phyloP scores from a whole-genome alignment of 768 basidiomycete species.

The Crepidotus variabilis region DNA sequence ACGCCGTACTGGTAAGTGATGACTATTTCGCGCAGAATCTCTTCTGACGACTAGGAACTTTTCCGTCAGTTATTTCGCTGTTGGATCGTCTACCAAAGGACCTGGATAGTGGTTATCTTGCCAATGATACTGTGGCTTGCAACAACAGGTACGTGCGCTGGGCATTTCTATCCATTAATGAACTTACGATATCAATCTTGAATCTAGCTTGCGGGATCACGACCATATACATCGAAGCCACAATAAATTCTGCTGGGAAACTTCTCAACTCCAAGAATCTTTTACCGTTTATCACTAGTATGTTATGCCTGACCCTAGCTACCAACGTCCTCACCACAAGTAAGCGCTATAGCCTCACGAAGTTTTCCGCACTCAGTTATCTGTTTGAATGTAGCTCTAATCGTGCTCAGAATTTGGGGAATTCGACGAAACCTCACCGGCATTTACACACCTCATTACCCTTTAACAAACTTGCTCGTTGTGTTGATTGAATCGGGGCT shows the following conservation, averaged over 20 bases:
- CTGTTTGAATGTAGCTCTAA: constrained; percentile 23
- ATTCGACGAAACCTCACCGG: constrained; percentile 23
- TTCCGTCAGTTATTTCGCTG: constrained; percentile 34
- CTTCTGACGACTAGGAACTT: not conserved
- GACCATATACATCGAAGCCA: constrained; percentile 29
- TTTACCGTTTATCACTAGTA: constrained; percentile 34
- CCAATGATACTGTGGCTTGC: constrained; percentile 32
- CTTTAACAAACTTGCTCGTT: constrained; percentile 24
- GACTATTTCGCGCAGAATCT: too few species aligned
- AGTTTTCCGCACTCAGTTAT: not conserved
- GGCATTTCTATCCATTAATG: not conserved
- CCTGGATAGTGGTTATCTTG: constrained; percentile 25
- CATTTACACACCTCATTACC: constrained; percentile 15
- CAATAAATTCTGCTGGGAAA: constrained; percentile 19
- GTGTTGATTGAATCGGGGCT: constrained; percentile 37
- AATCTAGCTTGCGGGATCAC: constrained; percentile 30
- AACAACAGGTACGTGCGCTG: constrained; percentile 23
- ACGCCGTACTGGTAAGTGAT: constrained; percentile 34
- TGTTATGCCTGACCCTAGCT: constrained; percentile 31
- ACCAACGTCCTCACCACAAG: constrained; percentile 34
- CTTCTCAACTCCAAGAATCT: constrained; percentile 25
- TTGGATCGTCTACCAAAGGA: constrained; percentile 31
- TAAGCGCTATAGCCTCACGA: constrained; percentile 12
- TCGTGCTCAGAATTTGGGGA: constrained; percentile 33
- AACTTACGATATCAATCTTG: not conserved